A percentile compares a stretch with the other conserved stretches of the same genome.
phyloP scores from a whole-genome alignment of 257 asterid genomes.

The Solanum etuberosum region DNA sequence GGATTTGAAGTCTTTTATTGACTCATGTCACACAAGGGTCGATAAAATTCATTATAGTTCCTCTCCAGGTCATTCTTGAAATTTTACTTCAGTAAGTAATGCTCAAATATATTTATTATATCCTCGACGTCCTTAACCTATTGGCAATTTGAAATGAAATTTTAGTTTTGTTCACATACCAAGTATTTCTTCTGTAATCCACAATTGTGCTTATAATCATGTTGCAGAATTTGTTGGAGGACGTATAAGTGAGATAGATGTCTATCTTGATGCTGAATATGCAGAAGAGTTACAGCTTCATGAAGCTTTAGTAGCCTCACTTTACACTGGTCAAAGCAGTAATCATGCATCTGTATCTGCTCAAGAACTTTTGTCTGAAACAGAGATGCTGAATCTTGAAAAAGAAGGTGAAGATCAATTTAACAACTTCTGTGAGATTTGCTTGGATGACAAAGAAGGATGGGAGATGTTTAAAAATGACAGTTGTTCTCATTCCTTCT shows the following conservation, averaged over 20 bases:
- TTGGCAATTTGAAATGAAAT: background rate
- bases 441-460: conserved; percentile 44
- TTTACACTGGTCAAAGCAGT: conserved; percentile 4
- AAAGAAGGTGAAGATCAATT: background rate
- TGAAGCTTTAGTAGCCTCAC: conserved; percentile 36
- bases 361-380: background rate
- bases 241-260: background rate
- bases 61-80: background rate
- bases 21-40: background rate
- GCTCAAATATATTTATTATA: background rate
- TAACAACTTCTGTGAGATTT: conserved; percentile 37
- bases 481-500: conserved; percentile 44
- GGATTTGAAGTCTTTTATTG: background rate
- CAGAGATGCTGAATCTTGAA: conserved; percentile 5
- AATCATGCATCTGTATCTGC: conserved; percentile 25
- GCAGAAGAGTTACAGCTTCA: conserved; percentile 37
- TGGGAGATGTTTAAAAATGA: conserved; percentile 55
- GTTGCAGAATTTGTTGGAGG: background rate
- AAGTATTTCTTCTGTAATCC: background rate
- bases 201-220: background rate
- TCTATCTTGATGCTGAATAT: conserved; percentile 19
- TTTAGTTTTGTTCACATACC: background rate
- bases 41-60: background rate
- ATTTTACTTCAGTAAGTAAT: background rate
- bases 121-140: background rate